phyloP scores from a whole-genome alignment of 345 rosid species.

The Linum trigynum region DNA sequence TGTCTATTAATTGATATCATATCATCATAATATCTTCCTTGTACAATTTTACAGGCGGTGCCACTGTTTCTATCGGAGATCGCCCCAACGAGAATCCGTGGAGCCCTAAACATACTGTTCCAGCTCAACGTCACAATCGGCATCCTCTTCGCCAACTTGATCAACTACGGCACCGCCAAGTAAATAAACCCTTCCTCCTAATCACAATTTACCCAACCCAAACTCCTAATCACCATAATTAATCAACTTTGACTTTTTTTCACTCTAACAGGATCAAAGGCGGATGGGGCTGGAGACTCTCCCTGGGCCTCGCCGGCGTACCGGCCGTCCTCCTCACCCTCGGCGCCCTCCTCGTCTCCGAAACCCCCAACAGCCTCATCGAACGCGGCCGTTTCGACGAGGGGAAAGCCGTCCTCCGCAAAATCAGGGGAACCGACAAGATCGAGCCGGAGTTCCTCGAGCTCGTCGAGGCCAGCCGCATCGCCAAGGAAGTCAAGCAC shows the following conservation, averaged over 20 bases:
- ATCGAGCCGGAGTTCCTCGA: conserved; percentile 78
- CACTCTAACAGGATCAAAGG: conserved; percentile 41
- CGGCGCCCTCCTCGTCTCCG: conserved; percentile 71
- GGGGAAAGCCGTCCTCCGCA: conserved; percentile 76
- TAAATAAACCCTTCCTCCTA: conserved; percentile 21
- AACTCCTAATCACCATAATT: neutral
- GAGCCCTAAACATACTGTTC: conserved; percentile 83
- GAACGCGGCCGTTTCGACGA: conserved; percentile 80
- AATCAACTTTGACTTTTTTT: neutral
- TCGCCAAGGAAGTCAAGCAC: conserved; percentile 77
- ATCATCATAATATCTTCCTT: neutral
- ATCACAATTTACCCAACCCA: neutral
- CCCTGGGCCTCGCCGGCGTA: conserved; percentile 77
- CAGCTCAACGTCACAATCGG: conserved; percentile 94
- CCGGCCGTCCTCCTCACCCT: conserved; percentile 71
- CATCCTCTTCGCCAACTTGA: conserved; percentile 77
- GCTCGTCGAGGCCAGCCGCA: conserved; percentile 82
- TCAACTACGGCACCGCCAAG: conserved; percentile 93
- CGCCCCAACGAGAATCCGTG: conserved; percentile 90
- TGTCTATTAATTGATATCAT: too few relatives aligned
- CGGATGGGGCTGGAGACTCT: conserved; percentile 98
- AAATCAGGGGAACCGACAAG: conserved; percentile 69
- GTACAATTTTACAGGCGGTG: conserved; percentile 46
- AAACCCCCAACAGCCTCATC: conserved; percentile 84
- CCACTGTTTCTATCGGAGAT: conserved; percentile 93